Conservation (phyloP, 805 yeast species). For the Diddensiella transvaalensis region DNA sequence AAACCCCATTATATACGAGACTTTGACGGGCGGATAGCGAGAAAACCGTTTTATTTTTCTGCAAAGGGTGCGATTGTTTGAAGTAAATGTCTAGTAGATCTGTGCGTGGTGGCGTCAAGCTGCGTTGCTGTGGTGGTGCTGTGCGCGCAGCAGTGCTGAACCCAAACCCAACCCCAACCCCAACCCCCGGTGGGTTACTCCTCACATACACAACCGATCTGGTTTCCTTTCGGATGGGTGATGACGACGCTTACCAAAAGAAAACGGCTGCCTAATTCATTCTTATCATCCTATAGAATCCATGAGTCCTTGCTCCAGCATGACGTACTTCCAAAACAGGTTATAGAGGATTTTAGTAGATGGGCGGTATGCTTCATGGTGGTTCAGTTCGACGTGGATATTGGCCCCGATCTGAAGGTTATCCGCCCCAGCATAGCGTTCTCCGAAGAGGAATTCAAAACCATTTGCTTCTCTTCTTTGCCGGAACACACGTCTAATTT, state of each 20-base stretch:
- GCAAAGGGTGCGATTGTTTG: too few species aligned
- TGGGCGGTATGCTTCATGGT: conserved; percentile 24
- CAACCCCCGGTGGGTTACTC: too few species aligned
- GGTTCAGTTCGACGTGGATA: conserved; percentile 27
- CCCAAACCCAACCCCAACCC: too few species aligned
- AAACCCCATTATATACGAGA: not conserved
- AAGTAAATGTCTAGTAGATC: too few species aligned
- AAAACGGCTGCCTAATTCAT: conserved; percentile 37
- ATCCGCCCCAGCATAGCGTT: conserved; percentile 27
- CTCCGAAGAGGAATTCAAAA: conserved; percentile 26
- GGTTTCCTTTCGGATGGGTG: too few species aligned
- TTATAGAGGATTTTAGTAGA: conserved; percentile 9
- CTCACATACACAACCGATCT: too few species aligned
- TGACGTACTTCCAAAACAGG: conserved; percentile 11
- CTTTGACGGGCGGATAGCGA: not conserved
- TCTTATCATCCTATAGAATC: conserved; percentile 45
- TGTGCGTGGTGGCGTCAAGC: too few species aligned
- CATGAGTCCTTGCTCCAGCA: conserved; percentile 22
- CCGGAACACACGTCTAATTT: conserved; percentile 25
- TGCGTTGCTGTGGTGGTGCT: too few species aligned
- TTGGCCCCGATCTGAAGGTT: conserved; percentile 29
- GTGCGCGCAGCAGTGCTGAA: too few species aligned
- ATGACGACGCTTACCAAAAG: too few species aligned
- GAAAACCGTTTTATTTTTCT: too few species aligned
- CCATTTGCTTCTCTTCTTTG: conserved; percentile 27